Percentiles rank a stretch among this genome's conserved stretches.
phyloP scores from a whole-genome alignment of 2,329 filamentous ascomycete genomes.

The Cladosporium sp. region DNA sequence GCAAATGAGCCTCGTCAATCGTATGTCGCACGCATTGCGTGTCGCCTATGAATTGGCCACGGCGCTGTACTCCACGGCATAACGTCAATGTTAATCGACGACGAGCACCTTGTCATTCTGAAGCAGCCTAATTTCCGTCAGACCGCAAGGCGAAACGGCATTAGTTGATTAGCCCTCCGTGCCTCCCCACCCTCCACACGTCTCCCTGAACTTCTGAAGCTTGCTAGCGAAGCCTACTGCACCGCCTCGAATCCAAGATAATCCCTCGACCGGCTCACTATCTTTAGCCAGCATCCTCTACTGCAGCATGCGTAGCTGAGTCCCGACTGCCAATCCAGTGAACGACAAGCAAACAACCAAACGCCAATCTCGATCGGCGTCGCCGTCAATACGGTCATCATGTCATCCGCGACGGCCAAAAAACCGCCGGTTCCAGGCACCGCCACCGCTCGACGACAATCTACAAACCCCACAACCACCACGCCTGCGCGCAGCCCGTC shows the following conservation, averaged over 20 bases:
- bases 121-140: conserved; percentile 9
- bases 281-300: not conserved
- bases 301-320: conserved; percentile 1
- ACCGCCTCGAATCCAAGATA: conserved; percentile 2
- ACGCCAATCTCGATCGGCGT: not conserved
- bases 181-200: not conserved
- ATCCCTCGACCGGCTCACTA: conserved; percentile 6
- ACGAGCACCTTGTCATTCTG: conserved; percentile 1
- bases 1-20: not conserved
- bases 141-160: conserved; percentile 8
- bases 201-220: conserved; percentile 11
- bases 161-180: conserved; percentile 2
- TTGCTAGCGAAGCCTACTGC: conserved; percentile 8
- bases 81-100: not conserved
- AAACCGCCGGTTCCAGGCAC: conserved; percentile 9
- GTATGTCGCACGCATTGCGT: not conserved
- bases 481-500: conserved; percentile 10
- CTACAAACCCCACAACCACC: conserved; percentile 1
- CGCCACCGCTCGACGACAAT: conserved; percentile 8
- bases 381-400: conserved; percentile 4
- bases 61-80: not conserved
- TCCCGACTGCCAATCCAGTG: not conserved
- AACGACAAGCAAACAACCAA: not conserved
- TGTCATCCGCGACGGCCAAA: conserved; percentile 12
- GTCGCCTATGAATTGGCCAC: too few relatives aligned